A percentile compares a stretch with the other conserved stretches of the same genome.
Conservation (phyloP, 257 asterid species). For the Datura wrightii region DNA sequence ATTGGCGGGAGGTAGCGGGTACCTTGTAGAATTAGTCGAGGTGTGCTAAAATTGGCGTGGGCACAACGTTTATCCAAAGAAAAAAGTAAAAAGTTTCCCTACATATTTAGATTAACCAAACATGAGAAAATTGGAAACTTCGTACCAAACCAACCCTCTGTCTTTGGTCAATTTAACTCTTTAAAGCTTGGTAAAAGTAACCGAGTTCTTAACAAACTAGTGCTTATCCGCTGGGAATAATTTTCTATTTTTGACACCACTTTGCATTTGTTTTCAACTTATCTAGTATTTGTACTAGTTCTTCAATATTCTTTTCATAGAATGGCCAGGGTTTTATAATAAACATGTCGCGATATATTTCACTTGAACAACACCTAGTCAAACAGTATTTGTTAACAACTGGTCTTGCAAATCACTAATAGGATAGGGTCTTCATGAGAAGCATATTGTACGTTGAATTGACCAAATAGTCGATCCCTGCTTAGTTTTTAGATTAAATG, state of each 20-base stretch:
- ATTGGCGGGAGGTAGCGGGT: too few relatives aligned
- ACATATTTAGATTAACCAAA: too few relatives aligned
- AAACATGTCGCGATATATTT: not conserved
- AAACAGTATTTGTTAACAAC: not conserved
- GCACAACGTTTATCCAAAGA: too few relatives aligned
- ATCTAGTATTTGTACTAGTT: not conserved
- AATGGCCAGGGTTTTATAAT: not conserved
- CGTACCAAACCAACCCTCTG: too few relatives aligned
- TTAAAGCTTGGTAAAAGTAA: too few relatives aligned
- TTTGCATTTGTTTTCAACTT: conserved; percentile 13
- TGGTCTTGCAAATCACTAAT: not conserved
- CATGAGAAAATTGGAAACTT: too few relatives aligned
- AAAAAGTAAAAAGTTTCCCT: too few relatives aligned
- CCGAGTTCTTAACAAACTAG: too few relatives aligned
- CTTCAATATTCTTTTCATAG: not conserved
- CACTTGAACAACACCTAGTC: not conserved
- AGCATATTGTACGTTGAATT: not conserved
- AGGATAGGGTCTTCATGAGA: not conserved
- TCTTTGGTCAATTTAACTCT: too few relatives aligned
- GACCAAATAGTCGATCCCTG: not conserved
- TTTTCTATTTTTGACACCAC: not conserved
- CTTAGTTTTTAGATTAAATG: not conserved
- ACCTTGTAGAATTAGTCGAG: too few relatives aligned
- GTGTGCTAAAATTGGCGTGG: too few relatives aligned
- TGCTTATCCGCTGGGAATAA: too few relatives aligned